Evolutionary conservation across 495 filamentous ascomycete genomes (phyloP), one percentile per base, ranked within the genome.

Genomic region (Tuber umbilicatum): DNA sequence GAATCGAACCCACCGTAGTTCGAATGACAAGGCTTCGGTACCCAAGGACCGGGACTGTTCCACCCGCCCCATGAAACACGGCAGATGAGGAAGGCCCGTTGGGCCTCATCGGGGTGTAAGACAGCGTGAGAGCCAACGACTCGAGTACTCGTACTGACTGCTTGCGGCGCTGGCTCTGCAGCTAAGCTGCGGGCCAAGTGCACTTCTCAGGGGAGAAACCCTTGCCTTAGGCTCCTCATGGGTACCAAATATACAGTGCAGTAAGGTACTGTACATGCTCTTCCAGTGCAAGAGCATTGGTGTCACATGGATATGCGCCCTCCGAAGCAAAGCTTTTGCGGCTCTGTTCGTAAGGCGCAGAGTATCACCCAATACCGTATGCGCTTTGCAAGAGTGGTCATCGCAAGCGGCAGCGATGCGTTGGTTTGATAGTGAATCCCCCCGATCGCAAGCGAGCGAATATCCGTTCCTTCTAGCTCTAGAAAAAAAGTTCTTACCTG

Each of bases 21-120:
- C 27, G 31, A 64, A 64, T 64, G 27, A 19, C 55, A 64, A 64
- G 27, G 55, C 55, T 64, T 64, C 55, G 55, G 55, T 64, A 35
- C 55, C 55, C 55, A 35, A 35, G 55, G 55, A 64, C 55, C 55
- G 55, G 55, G 35, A 64, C 55, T 27, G 55, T 64, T 64, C 55
- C 14, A 64, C 74, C 60, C 40, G 64, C 73, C 23, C 67, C 35
- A 47, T 76, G 74, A 77, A 77, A 77, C 70, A 55, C 74, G 74
- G 76, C 74, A 76, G 37, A 77, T 73, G 47, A 68, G 38, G 40
- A 47, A 9, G 17, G 55, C 55, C 55, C 14, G 27, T 72, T 42
- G 47, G 67, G n/a, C 50, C 43, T 75, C 71, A 76, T 76, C 60
- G 75, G 70, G 72, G 43, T 73, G 68, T 50, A 68, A 71, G 74